Conservation (phyloP, 305 asterid genomes). For the Fraxinus xanthoxyloides region DNA sequence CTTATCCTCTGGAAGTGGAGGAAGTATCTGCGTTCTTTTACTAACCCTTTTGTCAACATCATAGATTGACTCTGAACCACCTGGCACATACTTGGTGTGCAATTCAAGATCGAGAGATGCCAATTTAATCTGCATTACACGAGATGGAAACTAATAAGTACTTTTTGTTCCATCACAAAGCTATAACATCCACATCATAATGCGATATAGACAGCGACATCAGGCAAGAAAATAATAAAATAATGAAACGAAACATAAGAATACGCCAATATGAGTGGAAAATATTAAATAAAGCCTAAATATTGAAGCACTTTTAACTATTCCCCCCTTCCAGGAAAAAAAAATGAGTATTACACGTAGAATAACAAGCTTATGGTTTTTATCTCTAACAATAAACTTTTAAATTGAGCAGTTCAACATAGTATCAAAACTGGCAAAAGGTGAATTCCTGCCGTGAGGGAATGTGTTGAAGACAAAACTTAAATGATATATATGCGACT, state of each 20-base stretch:
- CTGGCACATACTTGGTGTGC: slow-evolving; percentile 79
- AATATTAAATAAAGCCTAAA: not conserved
- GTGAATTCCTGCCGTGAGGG: not conserved
- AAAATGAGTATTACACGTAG: not conserved
- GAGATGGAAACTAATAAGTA: slow-evolving; percentile 10
- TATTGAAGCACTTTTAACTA: not conserved
- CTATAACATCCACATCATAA: not conserved
- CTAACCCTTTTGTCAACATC: slow-evolving; percentile 78
- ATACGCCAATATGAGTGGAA: not conserved
- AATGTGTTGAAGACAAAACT: not conserved
- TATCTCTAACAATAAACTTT: not conserved
- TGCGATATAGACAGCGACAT: not conserved
- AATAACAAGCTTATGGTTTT: not conserved
- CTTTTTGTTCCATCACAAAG: not conserved
- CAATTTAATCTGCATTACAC: slow-evolving; percentile 68
- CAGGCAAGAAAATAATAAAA: not conserved
- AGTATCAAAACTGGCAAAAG: not conserved
- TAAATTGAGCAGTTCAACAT: not conserved
- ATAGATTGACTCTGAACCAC: slow-evolving; percentile 79
- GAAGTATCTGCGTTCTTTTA: slow-evolving; percentile 74
- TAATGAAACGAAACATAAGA: not conserved
- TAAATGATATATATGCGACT: not conserved
- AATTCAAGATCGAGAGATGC: slow-evolving; percentile 81
- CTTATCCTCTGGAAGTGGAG: slow-evolving; percentile 85
- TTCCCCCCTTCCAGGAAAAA: no score